These are phyloP conservation scores for Coniochaeta pulveracea DNA, from an alignment of 2,329 filamentous ascomycete species.

Conservation along the genomic window DNA sequence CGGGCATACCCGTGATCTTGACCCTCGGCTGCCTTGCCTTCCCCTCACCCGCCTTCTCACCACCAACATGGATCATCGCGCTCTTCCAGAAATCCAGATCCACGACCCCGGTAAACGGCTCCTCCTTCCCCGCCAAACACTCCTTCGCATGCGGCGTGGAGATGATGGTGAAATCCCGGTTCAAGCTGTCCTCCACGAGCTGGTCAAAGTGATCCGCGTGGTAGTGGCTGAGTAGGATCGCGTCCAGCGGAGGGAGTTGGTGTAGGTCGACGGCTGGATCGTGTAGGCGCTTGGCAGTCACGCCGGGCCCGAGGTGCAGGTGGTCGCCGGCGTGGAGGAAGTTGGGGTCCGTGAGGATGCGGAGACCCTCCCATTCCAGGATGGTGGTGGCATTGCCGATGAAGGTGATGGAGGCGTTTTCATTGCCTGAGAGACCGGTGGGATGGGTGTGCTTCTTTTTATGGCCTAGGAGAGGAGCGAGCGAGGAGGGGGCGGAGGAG, in stretches of 20 bases:
- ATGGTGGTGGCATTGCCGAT: conserved; percentile 46
- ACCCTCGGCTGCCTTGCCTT: conserved; percentile 27
- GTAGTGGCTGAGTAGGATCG: conserved; percentile 52
- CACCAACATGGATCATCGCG: conserved; percentile 26
- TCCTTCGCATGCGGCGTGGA: conserved; percentile 49
- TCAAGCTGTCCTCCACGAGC: conserved; percentile 24
- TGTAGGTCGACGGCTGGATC: conserved; percentile 50
- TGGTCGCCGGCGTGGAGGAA: conserved; percentile 56
- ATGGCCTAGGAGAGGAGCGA: conserved; percentile 14
- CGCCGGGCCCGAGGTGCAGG: conserved; percentile 54
- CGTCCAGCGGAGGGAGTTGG: conserved; percentile 46
- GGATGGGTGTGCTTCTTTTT: conserved; percentile 17
- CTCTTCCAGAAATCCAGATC: conserved; percentile 45
- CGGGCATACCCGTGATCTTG: conserved; percentile 52
- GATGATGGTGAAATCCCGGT: conserved; percentile 46
- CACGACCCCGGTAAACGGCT: conserved; percentile 42
- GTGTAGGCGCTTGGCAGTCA: conserved; percentile 39
- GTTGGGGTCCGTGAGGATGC: conserved; percentile 49
- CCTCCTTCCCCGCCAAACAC: conserved; percentile 32
- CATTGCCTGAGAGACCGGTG: conserved; percentile 9
- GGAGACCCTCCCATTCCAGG: conserved; percentile 38
- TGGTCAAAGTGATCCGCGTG: conserved; percentile 39
- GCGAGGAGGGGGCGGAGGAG: conserved; percentile 8
- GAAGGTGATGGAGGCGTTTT: conserved; percentile 37
- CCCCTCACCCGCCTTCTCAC: conserved; percentile 1